phyloP scores from a whole-genome alignment of 2,329 filamentous ascomycete species.

The Tolypocladium amazonense region DNA sequence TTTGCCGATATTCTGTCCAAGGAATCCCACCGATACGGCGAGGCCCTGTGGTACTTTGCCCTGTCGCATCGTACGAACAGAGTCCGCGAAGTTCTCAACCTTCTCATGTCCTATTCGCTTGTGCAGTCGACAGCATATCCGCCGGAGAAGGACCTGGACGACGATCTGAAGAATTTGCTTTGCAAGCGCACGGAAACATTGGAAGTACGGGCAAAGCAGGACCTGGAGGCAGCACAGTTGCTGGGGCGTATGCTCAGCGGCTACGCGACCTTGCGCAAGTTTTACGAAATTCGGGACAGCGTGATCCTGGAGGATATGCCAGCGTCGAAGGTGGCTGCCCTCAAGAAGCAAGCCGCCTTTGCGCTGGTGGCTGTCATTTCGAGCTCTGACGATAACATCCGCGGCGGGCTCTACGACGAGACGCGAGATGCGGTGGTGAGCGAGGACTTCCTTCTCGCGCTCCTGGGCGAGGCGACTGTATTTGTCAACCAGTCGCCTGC shows the following conservation, averaged over 20 bases:
- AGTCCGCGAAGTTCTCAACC: slow-evolving; percentile 75
- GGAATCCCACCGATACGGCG: slow-evolving; percentile 68
- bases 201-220: slow-evolving; percentile 59
- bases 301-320: slow-evolving; percentile 16
- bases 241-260: slow-evolving; percentile 81
- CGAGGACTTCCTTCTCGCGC: slow-evolving; percentile 73
- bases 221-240: slow-evolving; percentile 72
- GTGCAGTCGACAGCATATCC: slow-evolving; percentile 78
- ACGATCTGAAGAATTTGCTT: slow-evolving; percentile 58
- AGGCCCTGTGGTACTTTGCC: slow-evolving; percentile 84
- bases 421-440: slow-evolving; percentile 73
- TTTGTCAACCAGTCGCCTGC: slow-evolving; percentile 52
- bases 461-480: slow-evolving; percentile 74
- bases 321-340: slow-evolving; percentile 36
- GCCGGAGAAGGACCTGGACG: slow-evolving; percentile 58
- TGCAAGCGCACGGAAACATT: slow-evolving; percentile 62
- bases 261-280: slow-evolving; percentile 82
- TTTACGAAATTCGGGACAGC: slow-evolving; percentile 76
- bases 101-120: slow-evolving; percentile 78
- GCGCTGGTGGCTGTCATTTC: slow-evolving; percentile 75
- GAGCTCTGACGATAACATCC: slow-evolving; percentile 82
- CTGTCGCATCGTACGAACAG: slow-evolving; percentile 69
- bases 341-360: slow-evolving; percentile 58
- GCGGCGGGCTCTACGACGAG: slow-evolving; percentile 79
- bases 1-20: slow-evolving; percentile 71